Conservation (phyloP, 345 rosid genomes). For the Gossypium arboreum region DNA sequence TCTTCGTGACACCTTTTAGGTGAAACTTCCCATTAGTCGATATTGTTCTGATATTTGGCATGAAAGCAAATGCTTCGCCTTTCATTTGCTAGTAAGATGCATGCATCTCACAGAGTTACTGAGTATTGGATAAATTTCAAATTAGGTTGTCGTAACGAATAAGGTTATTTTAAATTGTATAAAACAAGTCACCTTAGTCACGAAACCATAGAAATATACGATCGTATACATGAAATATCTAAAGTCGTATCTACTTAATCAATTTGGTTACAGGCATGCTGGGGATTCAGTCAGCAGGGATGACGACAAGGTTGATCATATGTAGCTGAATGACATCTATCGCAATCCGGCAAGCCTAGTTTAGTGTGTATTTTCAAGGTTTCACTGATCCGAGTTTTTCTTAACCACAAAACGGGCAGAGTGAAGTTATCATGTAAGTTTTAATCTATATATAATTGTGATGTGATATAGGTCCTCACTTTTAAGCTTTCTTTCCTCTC, state of each 20-base stretch:
- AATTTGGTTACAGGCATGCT: constrained; percentile 58
- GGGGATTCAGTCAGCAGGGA: constrained; percentile 68
- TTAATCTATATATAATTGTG: constrained; percentile 16
- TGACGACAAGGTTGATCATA: constrained; percentile 48
- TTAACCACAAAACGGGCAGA: constrained; percentile 20
- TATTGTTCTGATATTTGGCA: background rate
- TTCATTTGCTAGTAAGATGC: background rate
- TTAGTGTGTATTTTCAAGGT: constrained; percentile 30
- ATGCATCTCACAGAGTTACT: background rate
- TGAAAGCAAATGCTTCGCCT: background rate
- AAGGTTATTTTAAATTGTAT: background rate
- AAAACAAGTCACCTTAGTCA: background rate
- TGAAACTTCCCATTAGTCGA: background rate
- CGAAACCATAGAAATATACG: background rate
- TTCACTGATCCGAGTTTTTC: background rate
- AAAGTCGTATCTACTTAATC: background rate
- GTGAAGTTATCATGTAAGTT: constrained; percentile 23
- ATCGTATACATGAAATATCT: background rate
- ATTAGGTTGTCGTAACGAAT: background rate
- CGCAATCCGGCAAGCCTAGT: constrained; percentile 22
- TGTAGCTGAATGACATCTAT: constrained; percentile 28
- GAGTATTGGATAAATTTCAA: background rate
- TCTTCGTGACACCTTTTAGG: background rate
- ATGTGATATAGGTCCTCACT: constrained; percentile 24
- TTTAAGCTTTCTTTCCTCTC: constrained; percentile 27